Percentiles rank a stretch among this genome's conserved stretches.
Conservation (phyloP, 352 stramenopile species). For the Phytophthora constricta region DNA sequence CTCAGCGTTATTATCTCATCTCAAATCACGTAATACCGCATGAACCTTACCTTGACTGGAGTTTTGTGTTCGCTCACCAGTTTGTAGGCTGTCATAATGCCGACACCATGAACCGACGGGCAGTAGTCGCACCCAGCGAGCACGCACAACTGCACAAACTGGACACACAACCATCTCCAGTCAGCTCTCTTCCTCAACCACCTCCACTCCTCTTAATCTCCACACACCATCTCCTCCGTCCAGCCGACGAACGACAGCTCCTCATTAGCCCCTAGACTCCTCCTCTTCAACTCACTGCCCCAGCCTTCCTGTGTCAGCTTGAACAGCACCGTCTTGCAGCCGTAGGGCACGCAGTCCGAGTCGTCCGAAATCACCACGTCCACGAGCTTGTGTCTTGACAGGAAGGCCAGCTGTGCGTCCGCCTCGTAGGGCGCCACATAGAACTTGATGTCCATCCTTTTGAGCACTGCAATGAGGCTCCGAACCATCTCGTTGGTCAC, state of each 20-base stretch:
- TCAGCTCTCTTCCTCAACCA: not conserved
- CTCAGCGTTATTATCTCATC: not conserved
- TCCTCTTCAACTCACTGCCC: constrained; percentile 87
- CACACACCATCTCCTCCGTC: constrained; percentile 85
- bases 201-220: not conserved
- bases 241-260: constrained; percentile 83
- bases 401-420: constrained; percentile 96
- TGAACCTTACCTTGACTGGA: constrained; percentile 48
- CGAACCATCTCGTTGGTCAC: constrained; percentile 84
- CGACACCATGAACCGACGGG: constrained; percentile 70
- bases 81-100: constrained; percentile 86
- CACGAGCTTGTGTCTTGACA: constrained; percentile 87
- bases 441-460: constrained; percentile 84
- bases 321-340: constrained; percentile 92
- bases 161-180: not conserved
- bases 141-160: constrained; percentile 88
- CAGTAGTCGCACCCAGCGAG: constrained; percentile 92
- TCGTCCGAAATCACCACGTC: constrained; percentile 98
- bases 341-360: constrained; percentile 95
- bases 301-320: constrained; percentile 92
- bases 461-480: constrained; percentile 67
- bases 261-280: constrained; percentile 82
- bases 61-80: constrained; percentile 61
- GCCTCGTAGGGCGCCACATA: constrained; percentile 97
- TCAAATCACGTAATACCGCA: not conserved